Conservation (phyloP, 345 rosid genomes). For the Linum trigynum region DNA sequence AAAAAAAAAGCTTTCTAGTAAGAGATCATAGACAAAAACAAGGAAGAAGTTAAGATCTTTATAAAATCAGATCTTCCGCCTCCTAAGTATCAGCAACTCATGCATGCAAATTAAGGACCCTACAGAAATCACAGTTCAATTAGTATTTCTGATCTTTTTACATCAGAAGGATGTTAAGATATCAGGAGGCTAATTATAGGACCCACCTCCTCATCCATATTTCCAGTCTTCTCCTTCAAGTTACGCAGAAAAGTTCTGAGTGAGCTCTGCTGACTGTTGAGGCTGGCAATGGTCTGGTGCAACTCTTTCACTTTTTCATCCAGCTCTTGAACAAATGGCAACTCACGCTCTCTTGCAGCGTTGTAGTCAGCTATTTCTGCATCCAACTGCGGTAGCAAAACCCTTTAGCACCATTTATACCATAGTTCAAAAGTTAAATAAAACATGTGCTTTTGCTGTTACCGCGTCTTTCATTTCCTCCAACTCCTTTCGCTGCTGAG, state of each 20-base stretch:
- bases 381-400: slow-evolving; percentile 43
- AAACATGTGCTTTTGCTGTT: slow-evolving; percentile 9
- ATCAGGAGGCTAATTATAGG: neutral
- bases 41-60: too few species aligned
- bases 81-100: too few species aligned
- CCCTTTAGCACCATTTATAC: slow-evolving; percentile 12
- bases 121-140: too few species aligned
- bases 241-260: slow-evolving; percentile 44
- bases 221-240: slow-evolving; percentile 51
- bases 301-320: slow-evolving; percentile 56
- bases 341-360: slow-evolving; percentile 57
- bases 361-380: slow-evolving; percentile 56
- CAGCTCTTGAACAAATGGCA: slow-evolving; percentile 62
- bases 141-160: neutral
- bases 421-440: slow-evolving; percentile 5
- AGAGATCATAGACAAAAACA: neutral
- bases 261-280: slow-evolving; percentile 68
- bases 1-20: neutral
- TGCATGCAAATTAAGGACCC: neutral
- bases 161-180: neutral
- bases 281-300: slow-evolving; percentile 45
- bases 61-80: too few species aligned
- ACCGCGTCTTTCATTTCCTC: slow-evolving; percentile 68
- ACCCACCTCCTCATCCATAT: slow-evolving; percentile 57
- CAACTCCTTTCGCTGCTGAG: slow-evolving; percentile 53